Base-by-base conservation (phyloP, 371 early-diverging fungal genomes). In the Syncephalastrum monosporum region DNA sequence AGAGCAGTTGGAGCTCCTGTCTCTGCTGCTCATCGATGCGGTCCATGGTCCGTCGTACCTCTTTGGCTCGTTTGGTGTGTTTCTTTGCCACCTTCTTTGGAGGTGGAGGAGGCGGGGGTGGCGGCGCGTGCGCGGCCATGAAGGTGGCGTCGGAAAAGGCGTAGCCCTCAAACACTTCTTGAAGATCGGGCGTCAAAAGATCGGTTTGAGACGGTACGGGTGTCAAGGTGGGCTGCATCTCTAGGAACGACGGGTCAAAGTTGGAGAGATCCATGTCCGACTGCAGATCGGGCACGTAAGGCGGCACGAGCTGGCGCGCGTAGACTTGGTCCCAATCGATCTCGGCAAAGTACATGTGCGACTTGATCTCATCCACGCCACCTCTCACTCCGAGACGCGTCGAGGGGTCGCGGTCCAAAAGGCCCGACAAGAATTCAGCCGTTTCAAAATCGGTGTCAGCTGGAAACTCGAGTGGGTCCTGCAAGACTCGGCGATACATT, bases 401-500 rank as follows among this genome's bases (percentile, higher is more conserved):
- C 5, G 59, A 56, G 10, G 92, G 92, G 53, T 90, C 83, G 19
- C 91, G 83, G 29, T 90, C 86, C 3, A 92, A 65, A 1, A 92
- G 71, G 21, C 83, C 86, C 23, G 74, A 69, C 5, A 88, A 63
- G 42, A 91, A 77, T 17, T 68, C 71, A 41, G 82, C 82, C 0
- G 92, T 87, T 41, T 77, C 72, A 17, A 65, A 79, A 14, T 88
- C 82, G 21, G 85, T 77, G 10, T 83, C 86, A 4, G 74, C 68
- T 1, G 92, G 93, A 58, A 93, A 92, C 55, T 83, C 79, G 16
- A 94, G 73, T 1, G 87, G 80, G 52, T 89, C 89, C 59, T 88
- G 84, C 25, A 94, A 63, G 5, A 94, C 91, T 16, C 91, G 79
- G 27, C 82, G 82, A 64, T 94, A 93, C 92, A 94, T 94, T 19